Conservation (phyloP, 148 eudicot species). For the Bassia scoparia region DNA sequence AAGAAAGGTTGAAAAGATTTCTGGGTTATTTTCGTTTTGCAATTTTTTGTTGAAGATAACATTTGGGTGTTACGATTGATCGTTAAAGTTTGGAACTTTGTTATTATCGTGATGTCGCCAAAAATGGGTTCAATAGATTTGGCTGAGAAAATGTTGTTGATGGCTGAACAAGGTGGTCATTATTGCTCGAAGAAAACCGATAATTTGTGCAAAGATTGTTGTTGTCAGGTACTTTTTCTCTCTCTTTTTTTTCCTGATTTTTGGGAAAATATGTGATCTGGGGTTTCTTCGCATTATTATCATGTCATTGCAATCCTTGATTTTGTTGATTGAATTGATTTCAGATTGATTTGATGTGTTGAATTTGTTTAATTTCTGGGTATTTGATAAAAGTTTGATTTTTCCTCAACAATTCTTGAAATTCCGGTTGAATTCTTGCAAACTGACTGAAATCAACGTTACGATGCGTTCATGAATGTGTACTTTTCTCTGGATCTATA, state of each 20-base stretch:
- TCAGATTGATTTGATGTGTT: slow-evolving; percentile 4
- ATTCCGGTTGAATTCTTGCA: not conserved
- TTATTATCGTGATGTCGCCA: slow-evolving; percentile 21
- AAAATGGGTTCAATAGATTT: slow-evolving; percentile 36
- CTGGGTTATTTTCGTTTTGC: not conserved
- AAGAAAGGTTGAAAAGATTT: not conserved
- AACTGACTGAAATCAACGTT: not conserved
- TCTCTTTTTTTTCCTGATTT: not conserved
- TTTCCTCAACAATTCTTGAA: not conserved
- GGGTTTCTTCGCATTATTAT: not conserved
- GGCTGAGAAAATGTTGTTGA: slow-evolving; percentile 44
- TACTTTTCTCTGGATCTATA: not conserved
- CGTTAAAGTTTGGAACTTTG: slow-evolving; percentile 6
- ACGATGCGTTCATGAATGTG: not conserved
- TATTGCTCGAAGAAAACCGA: slow-evolving; percentile 82
- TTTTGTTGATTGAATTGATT: not conserved
- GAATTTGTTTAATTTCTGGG: not conserved
- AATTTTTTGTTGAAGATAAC: not conserved
- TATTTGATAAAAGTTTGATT: not conserved
- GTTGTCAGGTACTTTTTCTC: slow-evolving; percentile 53
- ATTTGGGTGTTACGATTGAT: slow-evolving; percentile 11
- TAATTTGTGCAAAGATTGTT: slow-evolving; percentile 54
- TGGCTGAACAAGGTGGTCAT: slow-evolving; percentile 73
- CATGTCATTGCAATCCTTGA: not conserved
- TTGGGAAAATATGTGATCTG: not conserved